Percentiles rank a stretch among this genome's conserved stretches.
Evolutionary conservation across 768 basidiomycete species (phyloP).

Genomic region (Thelephora ganbajun): DNA sequence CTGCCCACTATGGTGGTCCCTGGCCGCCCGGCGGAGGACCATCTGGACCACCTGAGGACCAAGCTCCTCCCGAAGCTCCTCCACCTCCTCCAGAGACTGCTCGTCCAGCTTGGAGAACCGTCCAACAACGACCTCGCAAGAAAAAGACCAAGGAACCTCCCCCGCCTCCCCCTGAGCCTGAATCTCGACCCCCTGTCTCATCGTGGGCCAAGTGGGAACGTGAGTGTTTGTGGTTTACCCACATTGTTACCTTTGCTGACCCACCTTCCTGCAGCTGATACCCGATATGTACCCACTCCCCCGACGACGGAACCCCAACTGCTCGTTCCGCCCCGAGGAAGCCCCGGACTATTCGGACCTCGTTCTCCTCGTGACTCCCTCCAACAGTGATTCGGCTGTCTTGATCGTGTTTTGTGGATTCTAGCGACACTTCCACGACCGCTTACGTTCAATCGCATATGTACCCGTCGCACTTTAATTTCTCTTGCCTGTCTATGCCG

Average conservation of each 20-base stretch:
- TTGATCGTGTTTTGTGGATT: not conserved
- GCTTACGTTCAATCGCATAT: too few relatives aligned
- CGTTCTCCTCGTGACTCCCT: conserved; percentile 40
- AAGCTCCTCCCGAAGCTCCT: conserved; percentile 30
- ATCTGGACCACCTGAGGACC: conserved; percentile 19
- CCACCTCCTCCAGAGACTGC: conserved; percentile 17
- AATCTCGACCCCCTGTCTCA: conserved; percentile 11
- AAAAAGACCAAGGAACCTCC: conserved; percentile 8
- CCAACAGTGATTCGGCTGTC: not conserved
- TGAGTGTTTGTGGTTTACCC: conserved; percentile 11
- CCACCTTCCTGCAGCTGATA: conserved; percentile 36
- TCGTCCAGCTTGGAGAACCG: conserved; percentile 11
- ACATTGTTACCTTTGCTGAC: conserved; percentile 1
- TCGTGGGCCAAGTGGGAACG: conserved; percentile 32
- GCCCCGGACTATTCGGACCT: conserved; percentile 68
- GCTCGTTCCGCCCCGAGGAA: conserved; percentile 41
- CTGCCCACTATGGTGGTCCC: conserved; percentile 20
- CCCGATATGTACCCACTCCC: conserved; percentile 41
- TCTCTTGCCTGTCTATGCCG: too few relatives aligned
- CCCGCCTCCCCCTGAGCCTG: conserved; percentile 7
- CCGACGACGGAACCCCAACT: conserved; percentile 44
- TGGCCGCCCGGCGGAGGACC: conserved; percentile 3
- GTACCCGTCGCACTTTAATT: too few relatives aligned
- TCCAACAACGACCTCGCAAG: conserved; percentile 9
- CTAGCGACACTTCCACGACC: not conserved